Conservation (phyloP, 2,329 filamentous ascomycete species). For the Colletotrichum tofieldiae region DNA sequence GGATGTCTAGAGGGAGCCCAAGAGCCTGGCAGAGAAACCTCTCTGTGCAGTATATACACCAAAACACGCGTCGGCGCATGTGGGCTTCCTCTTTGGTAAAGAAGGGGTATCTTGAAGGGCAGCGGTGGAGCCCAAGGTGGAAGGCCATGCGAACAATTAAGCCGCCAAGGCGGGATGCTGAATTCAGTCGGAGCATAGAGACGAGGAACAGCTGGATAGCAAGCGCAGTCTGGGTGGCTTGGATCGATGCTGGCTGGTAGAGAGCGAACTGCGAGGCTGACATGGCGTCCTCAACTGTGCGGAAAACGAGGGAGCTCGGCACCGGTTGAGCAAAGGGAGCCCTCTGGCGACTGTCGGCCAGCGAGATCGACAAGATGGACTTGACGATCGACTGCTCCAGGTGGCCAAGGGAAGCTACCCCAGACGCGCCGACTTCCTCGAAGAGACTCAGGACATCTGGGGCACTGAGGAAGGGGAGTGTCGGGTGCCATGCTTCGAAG, state of each 20-base stretch:
- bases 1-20: constrained; percentile 68
- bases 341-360: constrained; percentile 66
- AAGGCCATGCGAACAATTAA: constrained; percentile 69
- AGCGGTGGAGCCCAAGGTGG: constrained; percentile 72
- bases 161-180: constrained; percentile 70
- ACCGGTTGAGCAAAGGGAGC: constrained; percentile 49
- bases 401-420: constrained; percentile 49
- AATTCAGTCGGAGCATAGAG: constrained; percentile 70
- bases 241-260: constrained; percentile 62
- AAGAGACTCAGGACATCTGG: constrained; percentile 65
- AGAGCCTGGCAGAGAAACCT: constrained; percentile 70
- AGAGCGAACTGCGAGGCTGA: constrained; percentile 64
- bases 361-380: constrained; percentile 67
- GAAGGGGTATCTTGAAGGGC: constrained; percentile 66
- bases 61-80: constrained; percentile 68
- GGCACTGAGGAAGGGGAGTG: constrained; percentile 70
- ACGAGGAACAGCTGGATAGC: constrained; percentile 69
- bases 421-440: constrained; percentile 57
- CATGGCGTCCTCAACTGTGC: constrained; percentile 65
- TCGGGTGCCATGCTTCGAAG: constrained; percentile 72
- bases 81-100: constrained; percentile 63
- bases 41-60: constrained; percentile 71
- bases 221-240: constrained; percentile 65
- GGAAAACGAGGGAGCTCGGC: constrained; percentile 62
- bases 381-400: constrained; percentile 61